Conservation (phyloP, 2,329 filamentous ascomycete species). For the Stemphylium vesicarium region DNA sequence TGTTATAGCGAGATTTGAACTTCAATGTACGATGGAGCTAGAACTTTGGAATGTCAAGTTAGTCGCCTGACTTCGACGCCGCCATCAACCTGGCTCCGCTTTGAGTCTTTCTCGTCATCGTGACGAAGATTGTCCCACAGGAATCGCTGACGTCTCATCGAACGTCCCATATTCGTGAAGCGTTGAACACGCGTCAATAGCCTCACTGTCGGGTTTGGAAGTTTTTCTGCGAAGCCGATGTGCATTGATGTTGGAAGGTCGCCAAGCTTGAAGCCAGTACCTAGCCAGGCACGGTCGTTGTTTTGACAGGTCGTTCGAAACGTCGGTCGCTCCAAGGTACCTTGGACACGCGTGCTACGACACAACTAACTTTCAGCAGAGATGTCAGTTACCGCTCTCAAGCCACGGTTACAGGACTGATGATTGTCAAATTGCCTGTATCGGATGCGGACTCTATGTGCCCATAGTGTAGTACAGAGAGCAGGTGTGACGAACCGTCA, state of each 20-base stretch:
- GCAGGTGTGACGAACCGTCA: not conserved
- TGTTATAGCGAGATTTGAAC: not conserved
- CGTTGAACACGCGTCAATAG: not conserved
- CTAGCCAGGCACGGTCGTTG: not conserved
- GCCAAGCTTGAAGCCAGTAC: not conserved
- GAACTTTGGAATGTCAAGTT: not conserved
- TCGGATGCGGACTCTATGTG: not conserved
- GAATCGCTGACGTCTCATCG: not conserved
- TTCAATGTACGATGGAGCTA: not conserved
- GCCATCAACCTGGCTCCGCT: not conserved
- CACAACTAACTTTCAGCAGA: not conserved
- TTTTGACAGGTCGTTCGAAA: conserved; percentile 9
- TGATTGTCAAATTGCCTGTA: not conserved
- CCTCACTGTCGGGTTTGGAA: not conserved
- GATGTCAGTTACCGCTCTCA: not conserved
- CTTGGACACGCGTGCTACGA: not conserved
- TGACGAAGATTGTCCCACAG: not conserved
- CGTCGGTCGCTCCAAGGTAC: conserved; percentile 2
- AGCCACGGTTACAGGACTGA: not conserved
- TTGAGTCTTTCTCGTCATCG: not conserved
- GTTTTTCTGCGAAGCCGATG: not conserved
- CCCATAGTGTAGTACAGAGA: not conserved
- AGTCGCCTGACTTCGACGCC: conserved; percentile 2
- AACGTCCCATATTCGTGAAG: not conserved
- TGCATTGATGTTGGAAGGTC: not conserved